These are phyloP conservation scores for Cymodocea nodosa DNA, from an alignment of 116 monocot genomes.

Conservation along the genomic window DNA sequence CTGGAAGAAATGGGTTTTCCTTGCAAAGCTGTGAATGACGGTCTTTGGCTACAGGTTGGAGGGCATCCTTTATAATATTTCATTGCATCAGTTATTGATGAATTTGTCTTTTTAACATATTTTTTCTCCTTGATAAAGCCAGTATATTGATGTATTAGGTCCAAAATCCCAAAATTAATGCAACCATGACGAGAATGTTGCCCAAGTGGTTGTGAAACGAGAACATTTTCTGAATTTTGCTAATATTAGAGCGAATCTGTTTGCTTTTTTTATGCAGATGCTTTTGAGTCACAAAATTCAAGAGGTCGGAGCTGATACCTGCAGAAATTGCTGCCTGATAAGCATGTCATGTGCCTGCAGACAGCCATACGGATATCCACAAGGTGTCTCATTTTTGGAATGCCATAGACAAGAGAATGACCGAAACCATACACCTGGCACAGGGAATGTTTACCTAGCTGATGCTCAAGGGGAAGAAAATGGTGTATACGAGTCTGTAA, in stretches of 20 bases:
- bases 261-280: slow-evolving; percentile 44
- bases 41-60: slow-evolving; percentile 94
- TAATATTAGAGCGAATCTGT: neutral
- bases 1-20: slow-evolving; percentile 97
- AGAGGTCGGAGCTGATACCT: slow-evolving; percentile 76
- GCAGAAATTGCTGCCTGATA: slow-evolving; percentile 77
- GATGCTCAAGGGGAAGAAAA: slow-evolving; percentile 74
- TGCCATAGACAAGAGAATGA: slow-evolving; percentile 73
- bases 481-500: slow-evolving; percentile 48
- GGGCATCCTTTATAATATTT: neutral
- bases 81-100: neutral
- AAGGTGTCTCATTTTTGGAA: slow-evolving; percentile 24
- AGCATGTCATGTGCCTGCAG: slow-evolving; percentile 66
- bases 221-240: neutral
- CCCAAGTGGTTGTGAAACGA: neutral
- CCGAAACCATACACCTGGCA: slow-evolving; percentile 27
- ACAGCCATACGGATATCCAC: slow-evolving; percentile 54
- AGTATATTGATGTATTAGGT: no score
- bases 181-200: no score
- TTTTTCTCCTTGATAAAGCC: no score
- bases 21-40: slow-evolving; percentile 96
- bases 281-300: slow-evolving; percentile 87
- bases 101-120: neutral
- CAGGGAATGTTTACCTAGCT: slow-evolving; percentile 54
- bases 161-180: no score